These are phyloP conservation scores for Phytophthora tentaculata DNA, from an alignment of 352 stramenopile species.

Conservation along the genomic window DNA sequence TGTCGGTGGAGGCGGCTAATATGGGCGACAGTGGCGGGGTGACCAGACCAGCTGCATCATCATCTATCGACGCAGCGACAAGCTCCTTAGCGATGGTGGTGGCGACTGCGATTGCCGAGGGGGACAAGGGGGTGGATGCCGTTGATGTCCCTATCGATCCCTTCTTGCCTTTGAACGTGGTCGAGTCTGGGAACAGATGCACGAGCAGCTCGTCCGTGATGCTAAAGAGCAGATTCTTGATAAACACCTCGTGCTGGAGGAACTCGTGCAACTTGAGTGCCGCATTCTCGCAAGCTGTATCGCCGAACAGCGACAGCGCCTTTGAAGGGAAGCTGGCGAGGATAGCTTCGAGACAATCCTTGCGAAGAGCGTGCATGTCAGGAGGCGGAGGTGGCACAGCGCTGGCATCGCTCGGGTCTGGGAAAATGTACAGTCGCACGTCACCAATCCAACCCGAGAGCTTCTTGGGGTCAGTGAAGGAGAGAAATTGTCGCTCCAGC, in stretches of 20 bases:
- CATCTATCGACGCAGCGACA: slow-evolving; percentile 33
- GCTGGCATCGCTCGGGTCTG: slow-evolving; percentile 29
- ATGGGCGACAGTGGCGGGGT: slow-evolving; percentile 23
- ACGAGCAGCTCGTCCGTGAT: slow-evolving; percentile 78
- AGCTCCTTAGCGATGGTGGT: slow-evolving; percentile 24
- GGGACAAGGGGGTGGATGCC: slow-evolving; percentile 9
- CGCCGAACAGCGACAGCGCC: slow-evolving; percentile 79
- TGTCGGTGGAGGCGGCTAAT: slow-evolving; percentile 4
- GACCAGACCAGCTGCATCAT: slow-evolving; percentile 14
- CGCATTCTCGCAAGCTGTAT: slow-evolving; percentile 74
- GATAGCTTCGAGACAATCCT: slow-evolving; percentile 75
- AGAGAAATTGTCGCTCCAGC: slow-evolving; percentile 83
- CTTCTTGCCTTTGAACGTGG: slow-evolving; percentile 54
- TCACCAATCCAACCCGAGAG: slow-evolving; percentile 59
- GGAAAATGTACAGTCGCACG: slow-evolving; percentile 73
- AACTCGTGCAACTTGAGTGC: slow-evolving; percentile 89
- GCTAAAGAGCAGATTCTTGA: slow-evolving; percentile 88
- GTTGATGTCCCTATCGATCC: slow-evolving; percentile 3
- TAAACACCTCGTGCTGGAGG: slow-evolving; percentile 86
- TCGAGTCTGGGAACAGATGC: slow-evolving; percentile 77
- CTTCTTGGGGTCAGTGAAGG: slow-evolving; percentile 77
- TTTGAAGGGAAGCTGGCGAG: slow-evolving; percentile 74
- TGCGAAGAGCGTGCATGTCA: slow-evolving; percentile 63
- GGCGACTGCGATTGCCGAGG: slow-evolving; percentile 25
- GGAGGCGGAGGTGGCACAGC: slow-evolving; percentile 23